Percentiles rank a stretch among this genome's conserved stretches.
phyloP scores from a whole-genome alignment of 139 green algal species.

The Chlorella sp. region DNA sequence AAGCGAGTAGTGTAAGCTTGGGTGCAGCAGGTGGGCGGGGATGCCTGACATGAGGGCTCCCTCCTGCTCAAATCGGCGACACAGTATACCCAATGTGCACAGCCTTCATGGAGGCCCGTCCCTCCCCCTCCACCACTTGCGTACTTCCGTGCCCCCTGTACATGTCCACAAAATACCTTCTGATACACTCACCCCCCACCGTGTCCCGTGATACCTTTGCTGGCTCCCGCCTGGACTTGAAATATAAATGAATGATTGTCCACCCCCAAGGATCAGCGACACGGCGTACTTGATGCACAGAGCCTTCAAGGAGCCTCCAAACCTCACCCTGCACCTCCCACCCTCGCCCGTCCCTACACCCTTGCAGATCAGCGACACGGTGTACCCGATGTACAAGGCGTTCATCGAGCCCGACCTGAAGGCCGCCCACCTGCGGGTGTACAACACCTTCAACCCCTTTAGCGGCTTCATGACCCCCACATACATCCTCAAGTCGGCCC shows the following conservation, averaged over 20 bases:
- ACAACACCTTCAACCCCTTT: constrained; percentile 99
- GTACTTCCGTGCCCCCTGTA: background rate
- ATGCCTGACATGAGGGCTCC: too few species aligned
- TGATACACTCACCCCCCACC: too few species aligned
- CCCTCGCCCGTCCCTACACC: background rate
- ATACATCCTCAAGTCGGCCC: constrained; percentile 93
- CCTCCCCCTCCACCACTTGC: background rate
- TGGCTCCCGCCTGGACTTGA: background rate
- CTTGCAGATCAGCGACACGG: constrained; percentile 36
- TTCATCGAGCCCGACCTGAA: constrained; percentile 98
- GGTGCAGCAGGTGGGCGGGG: too few species aligned
- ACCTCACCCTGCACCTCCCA: too few species aligned
- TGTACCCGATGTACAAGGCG: constrained; percentile 99
- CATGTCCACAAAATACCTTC: background rate
- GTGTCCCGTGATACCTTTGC: too few species aligned
- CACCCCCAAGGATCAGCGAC: background rate
- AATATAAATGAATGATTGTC: too few species aligned
- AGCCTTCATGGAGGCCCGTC: too few species aligned
- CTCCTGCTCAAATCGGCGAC: too few species aligned
- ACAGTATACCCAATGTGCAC: too few species aligned
- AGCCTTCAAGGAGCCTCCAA: constrained; percentile 92
- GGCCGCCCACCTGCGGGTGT: constrained; percentile 90
- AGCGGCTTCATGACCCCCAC: constrained; percentile 93
- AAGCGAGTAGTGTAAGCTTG: background rate
- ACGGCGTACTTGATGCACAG: constrained; percentile 98